These are phyloP conservation scores for Aspergillus awamori DNA, from an alignment of 2,329 filamentous ascomycete species.

Conservation along the genomic window DNA sequence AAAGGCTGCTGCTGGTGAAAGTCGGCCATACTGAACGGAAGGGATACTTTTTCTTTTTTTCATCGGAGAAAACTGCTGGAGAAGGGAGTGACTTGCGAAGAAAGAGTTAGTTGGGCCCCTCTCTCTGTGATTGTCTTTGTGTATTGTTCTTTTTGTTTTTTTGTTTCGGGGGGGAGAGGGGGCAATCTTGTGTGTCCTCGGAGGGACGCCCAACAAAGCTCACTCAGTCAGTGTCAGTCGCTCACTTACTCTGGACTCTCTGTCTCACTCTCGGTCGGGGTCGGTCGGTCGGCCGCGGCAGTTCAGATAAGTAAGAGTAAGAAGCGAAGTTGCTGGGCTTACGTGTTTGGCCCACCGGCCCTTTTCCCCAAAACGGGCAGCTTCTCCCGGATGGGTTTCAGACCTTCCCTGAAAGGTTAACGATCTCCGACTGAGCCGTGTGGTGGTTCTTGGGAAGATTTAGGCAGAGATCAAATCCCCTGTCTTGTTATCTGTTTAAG, in stretches of 20 bases:
- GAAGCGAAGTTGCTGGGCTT: conserved; percentile 12
- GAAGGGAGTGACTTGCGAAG: background rate
- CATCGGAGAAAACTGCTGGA: background rate
- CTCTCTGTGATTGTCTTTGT: background rate
- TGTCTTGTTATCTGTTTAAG: background rate
- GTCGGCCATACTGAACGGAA: conserved; percentile 19
- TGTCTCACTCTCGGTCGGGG: background rate
- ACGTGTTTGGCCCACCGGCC: conserved; percentile 23
- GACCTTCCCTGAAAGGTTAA: background rate
- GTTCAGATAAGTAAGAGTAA: conserved; percentile 6
- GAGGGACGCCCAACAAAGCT: too few relatives aligned
- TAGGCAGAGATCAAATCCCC: conserved; percentile 4
- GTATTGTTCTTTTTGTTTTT: too few relatives aligned
- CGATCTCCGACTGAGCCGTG: background rate
- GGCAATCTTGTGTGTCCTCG: too few relatives aligned
- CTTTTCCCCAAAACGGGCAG: conserved; percentile 8
- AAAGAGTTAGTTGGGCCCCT: background rate
- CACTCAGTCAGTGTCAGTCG: too few relatives aligned
- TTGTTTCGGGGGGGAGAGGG: too few relatives aligned
- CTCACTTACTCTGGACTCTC: background rate
- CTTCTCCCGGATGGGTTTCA: conserved; percentile 6
- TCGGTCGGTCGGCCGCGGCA: background rate
- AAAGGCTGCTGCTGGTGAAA: conserved; percentile 10
- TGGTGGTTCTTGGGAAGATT: background rate
- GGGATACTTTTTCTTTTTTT: background rate